Base-by-base conservation (phyloP, 73 alveolate genomes). In the Loxodes magnus region DNA sequence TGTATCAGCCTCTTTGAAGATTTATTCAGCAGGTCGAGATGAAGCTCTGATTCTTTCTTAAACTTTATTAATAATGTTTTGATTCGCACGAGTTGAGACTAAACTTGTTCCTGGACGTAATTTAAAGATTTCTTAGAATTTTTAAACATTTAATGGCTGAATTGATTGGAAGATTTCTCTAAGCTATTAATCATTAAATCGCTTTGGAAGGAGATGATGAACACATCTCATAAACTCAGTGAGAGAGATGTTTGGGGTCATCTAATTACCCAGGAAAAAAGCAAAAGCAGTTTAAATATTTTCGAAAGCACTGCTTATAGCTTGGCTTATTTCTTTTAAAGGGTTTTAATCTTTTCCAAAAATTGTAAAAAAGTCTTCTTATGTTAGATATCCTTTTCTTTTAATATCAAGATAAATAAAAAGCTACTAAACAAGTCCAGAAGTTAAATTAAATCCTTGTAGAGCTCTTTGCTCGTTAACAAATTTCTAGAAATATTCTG, bases 371-470 rank as follows among this genome's bases (percentile, higher is more conserved):
- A 86, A 84, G 73, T 84, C 96, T 16, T 56, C 30, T 35, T 79
- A 75, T 0, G 91, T 62, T 14, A 84, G 38, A 35, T 79, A 84
- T 3, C 92, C 96, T 51, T 84, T 84, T 50, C 74, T 82, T 51
- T 84, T 92, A 6, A 93, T 69, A 49, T 84, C 96, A 36, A 84
- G 30, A 25, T 68, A 75, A 14, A 90, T 65, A 57, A 84, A 84
- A 27, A 84, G 75, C 35, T 65, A 61, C 39, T 74, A 55, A 29
- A 63, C 34, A 14, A 84, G 67, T 17, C 71, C 49, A 10, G 67
- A 61, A 7, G 96, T 84, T 34, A 84, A 43, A 44, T 80, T 85
- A 56, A 84, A 84, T 17, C 96, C 96, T 17, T 71, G 44, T 19
- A 84, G 75, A 5, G 75, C 86, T 29, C 76, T 63, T 29, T 59